Evolutionary conservation across 805 yeast species (phyloP).

Genomic region (Metschnikowia drakensbergensis): DNA sequence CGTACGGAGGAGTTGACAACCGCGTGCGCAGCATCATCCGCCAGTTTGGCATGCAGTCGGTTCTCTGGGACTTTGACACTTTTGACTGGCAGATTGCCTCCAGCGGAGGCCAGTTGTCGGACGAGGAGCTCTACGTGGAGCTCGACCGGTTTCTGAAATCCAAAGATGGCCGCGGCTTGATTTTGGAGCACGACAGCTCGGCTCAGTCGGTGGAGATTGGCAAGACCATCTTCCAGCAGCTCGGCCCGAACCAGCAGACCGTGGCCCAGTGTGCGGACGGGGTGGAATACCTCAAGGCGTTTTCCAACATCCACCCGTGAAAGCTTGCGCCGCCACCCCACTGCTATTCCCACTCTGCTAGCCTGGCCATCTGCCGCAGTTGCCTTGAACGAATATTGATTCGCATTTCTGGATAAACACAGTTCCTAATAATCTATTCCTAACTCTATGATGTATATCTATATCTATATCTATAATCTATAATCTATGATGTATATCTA

Average conservation of each 20-base stretch:
- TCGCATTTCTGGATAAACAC: too few species aligned
- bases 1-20: conserved; percentile 92
- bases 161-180: conserved; percentile 49
- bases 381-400: too few species aligned
- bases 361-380: too few species aligned
- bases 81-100: conserved; percentile 73
- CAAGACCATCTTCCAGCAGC: conserved; percentile 45
- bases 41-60: conserved; percentile 83
- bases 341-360: background rate
- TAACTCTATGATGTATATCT: too few species aligned
- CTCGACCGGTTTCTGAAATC: conserved; percentile 48
- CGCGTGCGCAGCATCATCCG: conserved; percentile 75
- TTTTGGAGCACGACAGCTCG: conserved; percentile 83
- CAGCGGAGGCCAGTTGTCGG: conserved; percentile 44
- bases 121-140: conserved; percentile 51
- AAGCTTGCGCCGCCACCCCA: background rate
- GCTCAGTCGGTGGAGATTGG: conserved; percentile 66
- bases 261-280: conserved; percentile 78
- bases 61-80: conserved; percentile 88
- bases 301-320: conserved; percentile 9
- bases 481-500: too few species aligned
- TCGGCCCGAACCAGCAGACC: conserved; percentile 57
- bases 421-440: too few species aligned
- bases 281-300: conserved; percentile 51
- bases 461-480: too few species aligned